Evolutionary conservation across 345 rosid genomes (phyloP).

Genomic region (Eutrema yunnanense): DNA sequence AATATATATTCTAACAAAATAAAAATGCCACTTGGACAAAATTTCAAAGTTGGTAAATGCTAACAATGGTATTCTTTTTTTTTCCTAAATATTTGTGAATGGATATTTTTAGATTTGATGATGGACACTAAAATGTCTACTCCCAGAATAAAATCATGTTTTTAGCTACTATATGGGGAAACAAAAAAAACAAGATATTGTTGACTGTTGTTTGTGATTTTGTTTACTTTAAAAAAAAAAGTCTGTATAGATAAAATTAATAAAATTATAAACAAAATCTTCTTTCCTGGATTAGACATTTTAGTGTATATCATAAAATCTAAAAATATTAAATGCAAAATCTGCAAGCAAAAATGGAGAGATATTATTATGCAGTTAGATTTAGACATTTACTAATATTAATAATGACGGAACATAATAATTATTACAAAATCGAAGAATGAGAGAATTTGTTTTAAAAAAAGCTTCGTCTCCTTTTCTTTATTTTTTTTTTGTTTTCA

Average conservation of each 20-base stretch:
- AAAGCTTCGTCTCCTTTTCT: neutral
- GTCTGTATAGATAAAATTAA: too few species aligned
- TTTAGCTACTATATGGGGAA: too few species aligned
- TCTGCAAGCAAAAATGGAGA: neutral
- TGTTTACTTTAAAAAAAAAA: too few species aligned
- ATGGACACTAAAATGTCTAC: neutral
- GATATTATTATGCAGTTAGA: neutral
- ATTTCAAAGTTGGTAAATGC: too few species aligned
- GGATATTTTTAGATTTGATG: neutral
- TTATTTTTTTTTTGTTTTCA: neutral
- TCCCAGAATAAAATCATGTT: neutral
- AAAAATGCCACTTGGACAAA: too few species aligned
- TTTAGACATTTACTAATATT: constrained; percentile 3
- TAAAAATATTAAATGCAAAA: neutral
- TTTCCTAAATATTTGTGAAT: too few species aligned
- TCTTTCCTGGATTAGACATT: neutral
- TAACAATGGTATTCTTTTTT: too few species aligned
- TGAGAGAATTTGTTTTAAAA: neutral
- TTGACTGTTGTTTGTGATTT: too few species aligned
- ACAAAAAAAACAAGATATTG: too few species aligned
- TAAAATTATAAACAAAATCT: too few species aligned
- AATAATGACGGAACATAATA: constrained; percentile 24
- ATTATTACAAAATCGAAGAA: constrained; percentile 6
- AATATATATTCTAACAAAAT: too few species aligned
- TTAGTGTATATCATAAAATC: neutral